Evolutionary conservation across 2,329 filamentous ascomycete genomes (phyloP), one percentile per base, ranked within the genome.

Genomic region (Chlorencoelia australis): DNA sequence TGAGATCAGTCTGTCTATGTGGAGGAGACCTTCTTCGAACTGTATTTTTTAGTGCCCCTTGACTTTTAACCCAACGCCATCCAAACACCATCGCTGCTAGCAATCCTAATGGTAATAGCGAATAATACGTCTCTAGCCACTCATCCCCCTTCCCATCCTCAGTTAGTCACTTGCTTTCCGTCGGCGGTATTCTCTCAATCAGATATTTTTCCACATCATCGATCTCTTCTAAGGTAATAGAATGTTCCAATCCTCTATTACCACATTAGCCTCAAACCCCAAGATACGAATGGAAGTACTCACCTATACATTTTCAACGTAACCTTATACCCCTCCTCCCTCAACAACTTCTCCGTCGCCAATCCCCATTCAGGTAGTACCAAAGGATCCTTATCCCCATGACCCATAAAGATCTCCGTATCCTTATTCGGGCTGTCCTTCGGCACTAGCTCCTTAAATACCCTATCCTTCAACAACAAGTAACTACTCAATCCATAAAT

Each of bases 401-500:
- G 91, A 9, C 74, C 86, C 78, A 95, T 82, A 60, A 91, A 84
- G 44, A 96, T 77, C 1, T 83, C 82, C 2, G 86, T 94, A 26
- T 81, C 67, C 59, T 79, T 75, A 59, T 86, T 87, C 37, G 70
- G 65, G 47, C 64, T 71, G 17, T 69, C 65, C 47, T 66, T 64
- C 2, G 71, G 66, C 11, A 73, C 58, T 45, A 73, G 64, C 7
- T 68, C 68, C 54, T 71, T 67, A n/a, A n/a, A n/a, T 47, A 85
- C 59, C 54, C 79, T 81, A 44, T 71, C 64, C 45, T 74, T 68
- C 30, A 95, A 66, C 14, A 86, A 68, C 48, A 95, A 62, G 61
- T 93, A 96, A 51, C 76, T 81, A 9, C 83, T 91, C 43, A 96
- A 63, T 6, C 80, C 86, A 44, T 95, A 79, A 45, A 96, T 82